Evolutionary conservation across 1,139 yeast genomes (phyloP).

Genomic region (Zhuliangozyma parablackwelliae): DNA sequence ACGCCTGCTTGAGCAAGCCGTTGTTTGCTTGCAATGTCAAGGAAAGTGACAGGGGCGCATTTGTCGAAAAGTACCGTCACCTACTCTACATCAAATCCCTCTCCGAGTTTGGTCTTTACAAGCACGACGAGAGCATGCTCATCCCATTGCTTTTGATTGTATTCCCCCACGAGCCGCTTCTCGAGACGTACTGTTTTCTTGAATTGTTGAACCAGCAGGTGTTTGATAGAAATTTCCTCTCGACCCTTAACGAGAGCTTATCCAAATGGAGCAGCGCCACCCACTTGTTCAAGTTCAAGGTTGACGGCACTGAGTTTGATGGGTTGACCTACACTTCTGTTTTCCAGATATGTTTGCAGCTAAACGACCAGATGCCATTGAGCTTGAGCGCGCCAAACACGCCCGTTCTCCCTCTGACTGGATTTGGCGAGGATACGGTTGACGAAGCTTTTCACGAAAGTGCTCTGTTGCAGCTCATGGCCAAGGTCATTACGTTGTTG

Average conservation of each 20-base stretch:
- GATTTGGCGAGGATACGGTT: background rate
- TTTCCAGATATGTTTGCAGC: constrained; percentile 33
- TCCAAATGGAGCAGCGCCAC: constrained; percentile 24
- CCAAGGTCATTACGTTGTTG: constrained; percentile 31
- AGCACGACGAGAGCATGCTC: constrained; percentile 38
- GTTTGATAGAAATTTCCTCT: constrained; percentile 25
- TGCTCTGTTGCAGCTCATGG: constrained; percentile 20
- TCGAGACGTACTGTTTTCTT: constrained; percentile 27
- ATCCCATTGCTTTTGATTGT: constrained; percentile 34
- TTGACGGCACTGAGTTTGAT: constrained; percentile 30
- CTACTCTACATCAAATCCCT: constrained; percentile 37
- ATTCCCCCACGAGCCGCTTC: constrained; percentile 22
- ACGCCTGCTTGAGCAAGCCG: constrained; percentile 25
- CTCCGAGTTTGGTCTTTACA: constrained; percentile 33
- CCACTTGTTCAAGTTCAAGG: constrained; percentile 19
- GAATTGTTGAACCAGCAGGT: constrained; percentile 33
- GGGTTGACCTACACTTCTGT: constrained; percentile 25
- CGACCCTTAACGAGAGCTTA: constrained; percentile 22
- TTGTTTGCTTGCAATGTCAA: constrained; percentile 22
- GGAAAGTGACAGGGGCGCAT: constrained; percentile 12
- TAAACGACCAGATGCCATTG: constrained; percentile 40
- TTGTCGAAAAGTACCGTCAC: constrained; percentile 23
- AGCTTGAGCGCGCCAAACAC: constrained; percentile 45
- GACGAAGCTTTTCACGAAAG: background rate
- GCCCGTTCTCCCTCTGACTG: constrained; percentile 22